A percentile compares a stretch with the other conserved stretches of the same genome.
These are phyloP conservation scores for Lentinula edodes DNA, from an alignment of 768 basidiomycete genomes.

Conservation along the genomic window DNA sequence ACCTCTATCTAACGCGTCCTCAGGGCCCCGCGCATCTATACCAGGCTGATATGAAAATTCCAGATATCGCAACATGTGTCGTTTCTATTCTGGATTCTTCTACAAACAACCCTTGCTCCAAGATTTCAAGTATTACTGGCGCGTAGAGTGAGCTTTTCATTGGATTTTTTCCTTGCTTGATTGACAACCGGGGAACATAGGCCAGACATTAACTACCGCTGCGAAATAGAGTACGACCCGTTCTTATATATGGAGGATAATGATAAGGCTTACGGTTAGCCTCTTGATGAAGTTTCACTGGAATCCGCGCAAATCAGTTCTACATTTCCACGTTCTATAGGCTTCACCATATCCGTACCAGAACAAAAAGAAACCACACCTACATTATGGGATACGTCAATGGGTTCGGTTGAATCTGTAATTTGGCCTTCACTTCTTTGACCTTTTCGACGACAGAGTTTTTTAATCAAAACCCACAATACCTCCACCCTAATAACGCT, in stretches of 20 bases:
- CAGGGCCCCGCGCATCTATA: no score
- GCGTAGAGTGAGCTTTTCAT: constrained; percentile 38
- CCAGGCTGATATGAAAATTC: background rate
- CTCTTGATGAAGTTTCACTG: no score
- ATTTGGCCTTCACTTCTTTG: no score
- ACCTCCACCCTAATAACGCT: constrained; percentile 45
- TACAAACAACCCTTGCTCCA: constrained; percentile 48
- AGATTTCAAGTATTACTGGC: constrained; percentile 57
- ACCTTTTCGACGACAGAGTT: constrained; percentile 37
- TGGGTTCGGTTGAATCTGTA: constrained; percentile 20
- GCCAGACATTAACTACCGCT: constrained; percentile 59
- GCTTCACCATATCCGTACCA: constrained; percentile 54
- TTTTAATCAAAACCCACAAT: constrained; percentile 40
- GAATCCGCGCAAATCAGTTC: no score
- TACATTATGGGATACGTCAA: constrained; percentile 53
- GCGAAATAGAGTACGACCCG: constrained; percentile 53
- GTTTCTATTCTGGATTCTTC: constrained; percentile 31
- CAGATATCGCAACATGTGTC: background rate
- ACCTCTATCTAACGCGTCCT: background rate
- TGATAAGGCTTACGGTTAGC: constrained; percentile 38
- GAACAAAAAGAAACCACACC: constrained; percentile 59
- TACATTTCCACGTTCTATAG: no score
- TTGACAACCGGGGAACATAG: constrained; percentile 18
- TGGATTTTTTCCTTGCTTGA: background rate
- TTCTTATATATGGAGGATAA: constrained; percentile 78